Evolutionary conservation across 768 basidiomycete species (phyloP).

Genomic region (Termitomyces sp.): DNA sequence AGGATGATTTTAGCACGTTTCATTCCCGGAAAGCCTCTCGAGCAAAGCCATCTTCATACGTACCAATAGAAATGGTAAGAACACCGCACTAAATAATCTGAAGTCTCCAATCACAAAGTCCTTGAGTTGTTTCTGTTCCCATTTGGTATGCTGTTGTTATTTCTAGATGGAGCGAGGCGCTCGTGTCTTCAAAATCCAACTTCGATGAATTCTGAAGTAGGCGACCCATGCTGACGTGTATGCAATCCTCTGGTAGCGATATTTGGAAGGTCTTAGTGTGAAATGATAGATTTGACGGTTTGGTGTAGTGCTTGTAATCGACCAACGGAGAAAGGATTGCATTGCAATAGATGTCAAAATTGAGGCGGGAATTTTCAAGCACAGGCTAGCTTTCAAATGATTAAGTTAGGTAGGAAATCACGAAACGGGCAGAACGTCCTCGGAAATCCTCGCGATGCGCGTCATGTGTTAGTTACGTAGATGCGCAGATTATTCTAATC

Average conservation of each 20-base stretch:
- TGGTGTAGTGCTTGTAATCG: slow-evolving; percentile 29
- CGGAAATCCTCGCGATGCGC: slow-evolving; percentile 1
- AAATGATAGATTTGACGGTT: too few species aligned
- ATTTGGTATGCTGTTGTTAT: neutral
- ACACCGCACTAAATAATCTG: too few species aligned
- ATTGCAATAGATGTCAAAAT: slow-evolving; percentile 25
- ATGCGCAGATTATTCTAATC: too few species aligned
- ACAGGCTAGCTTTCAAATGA: neutral
- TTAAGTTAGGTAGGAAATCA: neutral
- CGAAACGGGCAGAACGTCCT: slow-evolving; percentile 11
- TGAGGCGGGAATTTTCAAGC: neutral
- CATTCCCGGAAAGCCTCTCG: too few species aligned
- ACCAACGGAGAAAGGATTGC: slow-evolving; percentile 79
- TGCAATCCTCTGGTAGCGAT: too few species aligned
- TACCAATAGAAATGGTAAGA: neutral
- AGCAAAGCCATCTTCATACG: neutral
- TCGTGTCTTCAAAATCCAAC: too few species aligned
- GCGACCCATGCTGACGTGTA: neutral
- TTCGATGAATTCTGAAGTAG: neutral
- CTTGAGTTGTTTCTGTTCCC: neutral
- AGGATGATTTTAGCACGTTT: too few species aligned
- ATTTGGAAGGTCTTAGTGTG: too few species aligned
- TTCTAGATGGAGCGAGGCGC: too few species aligned
- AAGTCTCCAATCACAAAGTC: too few species aligned
- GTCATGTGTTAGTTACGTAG: neutral